Conservation (phyloP, 345 rosid genomes). For the Arabis hirsuta region DNA sequence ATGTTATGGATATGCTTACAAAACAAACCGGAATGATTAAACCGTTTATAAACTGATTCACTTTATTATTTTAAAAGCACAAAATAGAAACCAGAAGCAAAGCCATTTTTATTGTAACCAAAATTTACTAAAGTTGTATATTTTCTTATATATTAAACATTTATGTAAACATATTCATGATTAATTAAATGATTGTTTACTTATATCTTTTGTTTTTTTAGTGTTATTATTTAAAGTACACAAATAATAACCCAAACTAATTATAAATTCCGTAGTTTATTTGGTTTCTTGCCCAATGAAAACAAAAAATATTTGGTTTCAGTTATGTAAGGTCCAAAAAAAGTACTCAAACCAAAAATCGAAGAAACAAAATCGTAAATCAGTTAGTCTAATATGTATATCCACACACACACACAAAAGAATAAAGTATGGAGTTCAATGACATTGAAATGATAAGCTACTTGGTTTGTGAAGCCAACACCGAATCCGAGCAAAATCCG, state of each 20-base stretch:
- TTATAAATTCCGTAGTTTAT: too few species aligned
- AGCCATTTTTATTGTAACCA: not conserved
- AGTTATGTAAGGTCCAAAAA: too few species aligned
- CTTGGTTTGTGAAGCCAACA: constrained; percentile 93
- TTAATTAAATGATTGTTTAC: too few species aligned
- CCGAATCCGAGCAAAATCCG: constrained; percentile 87
- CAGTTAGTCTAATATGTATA: not conserved
- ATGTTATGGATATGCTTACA: not conserved
- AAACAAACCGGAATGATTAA: not conserved
- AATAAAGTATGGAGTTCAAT: not conserved
- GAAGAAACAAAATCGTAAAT: not conserved
- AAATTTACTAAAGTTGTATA: too few species aligned
- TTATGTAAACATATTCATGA: too few species aligned
- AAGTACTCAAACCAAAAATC: not conserved
- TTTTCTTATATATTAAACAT: too few species aligned
- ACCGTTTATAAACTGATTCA: not conserved
- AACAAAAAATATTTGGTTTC: too few species aligned
- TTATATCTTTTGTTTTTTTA: too few species aligned
- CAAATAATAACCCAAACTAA: too few species aligned
- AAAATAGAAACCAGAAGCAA: not conserved
- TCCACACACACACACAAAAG: not conserved
- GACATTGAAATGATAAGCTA: constrained; percentile 28
- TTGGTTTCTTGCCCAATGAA: too few species aligned
- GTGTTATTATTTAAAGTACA: too few species aligned
- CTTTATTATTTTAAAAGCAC: not conserved